Percentiles rank a stretch among this genome's conserved stretches.
phyloP scores from a whole-genome alignment of 257 asterid genomes.

The Primulina tabacum region DNA sequence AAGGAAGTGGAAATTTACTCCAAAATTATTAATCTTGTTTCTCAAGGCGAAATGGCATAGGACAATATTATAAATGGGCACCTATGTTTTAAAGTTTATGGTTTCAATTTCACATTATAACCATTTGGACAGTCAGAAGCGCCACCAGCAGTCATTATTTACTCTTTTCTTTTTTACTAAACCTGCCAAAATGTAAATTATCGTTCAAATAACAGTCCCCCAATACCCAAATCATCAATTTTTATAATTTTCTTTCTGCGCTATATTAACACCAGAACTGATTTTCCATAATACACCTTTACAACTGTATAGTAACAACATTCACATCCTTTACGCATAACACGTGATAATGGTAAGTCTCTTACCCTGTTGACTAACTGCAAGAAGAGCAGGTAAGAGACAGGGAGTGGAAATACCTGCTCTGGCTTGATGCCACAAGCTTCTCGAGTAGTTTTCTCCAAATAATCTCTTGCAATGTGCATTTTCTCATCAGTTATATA shows the following conservation, averaged over 20 bases:
- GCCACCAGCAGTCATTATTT: neutral
- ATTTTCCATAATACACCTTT: slow-evolving; percentile 3
- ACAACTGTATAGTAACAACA: neutral
- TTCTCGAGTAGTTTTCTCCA: slow-evolving; percentile 89
- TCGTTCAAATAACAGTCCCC: neutral
- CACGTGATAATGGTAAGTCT: neutral
- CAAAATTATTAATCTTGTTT: too few relatives aligned
- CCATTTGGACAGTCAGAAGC: neutral
- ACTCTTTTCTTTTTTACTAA: neutral
- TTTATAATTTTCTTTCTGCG: neutral
- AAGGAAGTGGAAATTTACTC: neutral
- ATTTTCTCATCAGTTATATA: slow-evolving; percentile 94
- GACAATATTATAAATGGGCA: neutral
- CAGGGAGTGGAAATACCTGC: slow-evolving; percentile 45
- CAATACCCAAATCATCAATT: neutral
- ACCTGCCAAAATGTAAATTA: neutral
- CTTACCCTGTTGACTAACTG: neutral
- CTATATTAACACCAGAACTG: neutral
- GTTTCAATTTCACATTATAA: neutral
- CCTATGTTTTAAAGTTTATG: neutral
- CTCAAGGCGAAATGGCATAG: neutral
- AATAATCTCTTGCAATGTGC: slow-evolving; percentile 96
- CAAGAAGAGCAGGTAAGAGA: slow-evolving; percentile 5
- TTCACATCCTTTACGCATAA: slow-evolving; percentile 4
- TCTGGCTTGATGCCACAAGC: slow-evolving; percentile 95